Conservation (phyloP, 352 stramenopile genomes). For the Phytophthora boehmeriae region DNA sequence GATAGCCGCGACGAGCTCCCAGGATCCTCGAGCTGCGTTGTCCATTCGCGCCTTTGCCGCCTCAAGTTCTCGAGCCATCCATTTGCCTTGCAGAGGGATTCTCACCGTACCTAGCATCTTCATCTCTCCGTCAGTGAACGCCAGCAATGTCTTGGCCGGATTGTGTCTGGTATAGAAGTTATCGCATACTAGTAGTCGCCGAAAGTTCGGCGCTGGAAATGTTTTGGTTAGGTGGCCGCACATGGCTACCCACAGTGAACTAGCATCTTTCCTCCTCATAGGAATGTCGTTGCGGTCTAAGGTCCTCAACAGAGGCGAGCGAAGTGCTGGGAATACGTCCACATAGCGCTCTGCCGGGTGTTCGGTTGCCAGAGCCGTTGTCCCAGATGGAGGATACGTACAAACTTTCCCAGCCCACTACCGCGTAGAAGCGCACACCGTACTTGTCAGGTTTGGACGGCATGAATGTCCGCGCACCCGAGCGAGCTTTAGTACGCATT, state of each 20-base stretch:
- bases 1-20: slow-evolving; percentile 2
- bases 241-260: slow-evolving; percentile 13
- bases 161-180: slow-evolving; percentile 6
- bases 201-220: background rate
- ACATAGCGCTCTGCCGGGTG: background rate
- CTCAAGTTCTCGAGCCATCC: background rate
- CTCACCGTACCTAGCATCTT: background rate
- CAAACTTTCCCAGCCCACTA: slow-evolving; percentile 6
- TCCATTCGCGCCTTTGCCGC: background rate
- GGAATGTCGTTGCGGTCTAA: background rate
- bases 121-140: too few relatives aligned
- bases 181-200: slow-evolving; percentile 1
- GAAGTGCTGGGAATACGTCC: background rate
- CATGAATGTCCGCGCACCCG: background rate
- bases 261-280: background rate
- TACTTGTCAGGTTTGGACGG: slow-evolving; percentile 10
- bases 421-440: slow-evolving; percentile 7
- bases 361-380: slow-evolving; percentile 2
- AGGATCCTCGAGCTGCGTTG: background rate
- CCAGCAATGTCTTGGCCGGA: background rate
- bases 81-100: slow-evolving; percentile 1
- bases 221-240: background rate
- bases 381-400: slow-evolving; percentile 3
- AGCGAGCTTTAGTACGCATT: slow-evolving; percentile 3
- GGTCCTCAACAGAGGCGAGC: background rate